Conservation (phyloP, 2,329 filamentous ascomycete genomes). For the Aschersonia sp. region DNA sequence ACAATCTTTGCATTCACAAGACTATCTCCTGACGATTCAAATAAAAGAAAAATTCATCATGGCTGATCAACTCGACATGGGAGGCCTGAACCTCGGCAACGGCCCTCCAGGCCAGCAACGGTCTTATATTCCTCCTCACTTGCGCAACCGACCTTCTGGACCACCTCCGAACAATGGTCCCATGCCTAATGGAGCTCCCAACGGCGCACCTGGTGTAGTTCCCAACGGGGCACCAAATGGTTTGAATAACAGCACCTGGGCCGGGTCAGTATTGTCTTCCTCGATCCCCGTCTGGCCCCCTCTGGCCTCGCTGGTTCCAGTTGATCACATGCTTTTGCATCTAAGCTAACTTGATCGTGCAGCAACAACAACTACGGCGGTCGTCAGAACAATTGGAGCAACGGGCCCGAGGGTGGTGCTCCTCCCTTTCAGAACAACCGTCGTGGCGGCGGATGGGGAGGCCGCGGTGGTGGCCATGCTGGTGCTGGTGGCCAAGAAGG, state of each 20-base stretch:
- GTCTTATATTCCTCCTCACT: constrained; percentile 77
- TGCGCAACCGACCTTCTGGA: constrained; percentile 39
- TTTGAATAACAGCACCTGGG: constrained; percentile 39
- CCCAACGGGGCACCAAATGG: constrained; percentile 10
- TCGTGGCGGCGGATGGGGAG: constrained; percentile 18
- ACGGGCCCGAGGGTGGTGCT: constrained; percentile 8
- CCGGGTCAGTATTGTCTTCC: constrained; percentile 23
- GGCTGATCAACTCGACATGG: constrained; percentile 57
- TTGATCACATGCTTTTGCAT: not conserved
- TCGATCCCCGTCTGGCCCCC: too few relatives aligned
- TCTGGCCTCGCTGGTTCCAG: too few relatives aligned
- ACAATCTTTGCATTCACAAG: not conserved
- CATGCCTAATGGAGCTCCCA: constrained; percentile 12
- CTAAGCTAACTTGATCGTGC: not conserved
- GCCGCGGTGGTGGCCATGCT: constrained; percentile 18
- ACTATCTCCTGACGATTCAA: not conserved
- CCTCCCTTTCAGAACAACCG: constrained; percentile 13
- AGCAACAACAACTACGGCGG: constrained; percentile 12
- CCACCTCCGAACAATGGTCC: constrained; percentile 11
- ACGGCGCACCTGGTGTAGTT: constrained; percentile 8
- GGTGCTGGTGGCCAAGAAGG: constrained; percentile 20
- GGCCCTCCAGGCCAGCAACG: constrained; percentile 24
- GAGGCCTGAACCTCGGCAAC: constrained; percentile 52
- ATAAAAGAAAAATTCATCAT: constrained; percentile 32
- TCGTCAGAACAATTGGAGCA: constrained; percentile 20